These are phyloP conservation scores for Blastocystis sp. DNA, from an alignment of 352 stramenopile genomes.

Conservation along the genomic window DNA sequence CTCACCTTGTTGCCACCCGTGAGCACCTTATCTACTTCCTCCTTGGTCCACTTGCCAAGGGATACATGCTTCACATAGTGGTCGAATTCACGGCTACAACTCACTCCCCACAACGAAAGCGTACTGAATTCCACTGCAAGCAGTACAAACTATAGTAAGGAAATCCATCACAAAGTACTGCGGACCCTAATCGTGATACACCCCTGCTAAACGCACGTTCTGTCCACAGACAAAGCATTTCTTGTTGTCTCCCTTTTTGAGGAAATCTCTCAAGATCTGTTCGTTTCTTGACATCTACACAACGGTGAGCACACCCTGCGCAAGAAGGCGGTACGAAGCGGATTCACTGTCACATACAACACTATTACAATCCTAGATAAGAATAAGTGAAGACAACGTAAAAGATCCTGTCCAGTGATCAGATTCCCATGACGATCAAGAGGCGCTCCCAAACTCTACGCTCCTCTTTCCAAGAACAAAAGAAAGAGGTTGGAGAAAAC, in stretches of 20 bases:
- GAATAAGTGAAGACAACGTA: background rate
- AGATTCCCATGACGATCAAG: background rate
- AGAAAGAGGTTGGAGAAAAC: background rate
- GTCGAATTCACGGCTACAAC: slow-evolving; percentile 66
- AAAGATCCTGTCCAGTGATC: slow-evolving; percentile 38
- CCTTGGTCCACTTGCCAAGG: slow-evolving; percentile 64
- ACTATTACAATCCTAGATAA: background rate
- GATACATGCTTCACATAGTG: slow-evolving; percentile 68
- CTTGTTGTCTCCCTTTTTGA: slow-evolving; percentile 74
- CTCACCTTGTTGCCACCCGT: slow-evolving; percentile 70
- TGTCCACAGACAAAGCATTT: slow-evolving; percentile 73
- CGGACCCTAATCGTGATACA: slow-evolving; percentile 32
- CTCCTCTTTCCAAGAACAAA: background rate
- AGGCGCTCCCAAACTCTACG: background rate
- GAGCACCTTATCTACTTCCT: slow-evolving; percentile 72
- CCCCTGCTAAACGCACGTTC: background rate
- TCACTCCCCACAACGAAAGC: background rate
- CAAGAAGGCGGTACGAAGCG: too few species aligned
- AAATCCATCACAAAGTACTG: slow-evolving; percentile 75
- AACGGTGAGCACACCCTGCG: slow-evolving; percentile 14
- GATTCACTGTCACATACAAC: background rate
- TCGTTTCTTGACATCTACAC: slow-evolving; percentile 70
- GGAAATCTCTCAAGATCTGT: slow-evolving; percentile 72
- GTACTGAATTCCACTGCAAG: slow-evolving; percentile 66
- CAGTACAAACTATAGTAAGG: slow-evolving; percentile 66